Evolutionary conservation across 352 stramenopile genomes (phyloP).

Genomic region (Phytopythium helicoides): DNA sequence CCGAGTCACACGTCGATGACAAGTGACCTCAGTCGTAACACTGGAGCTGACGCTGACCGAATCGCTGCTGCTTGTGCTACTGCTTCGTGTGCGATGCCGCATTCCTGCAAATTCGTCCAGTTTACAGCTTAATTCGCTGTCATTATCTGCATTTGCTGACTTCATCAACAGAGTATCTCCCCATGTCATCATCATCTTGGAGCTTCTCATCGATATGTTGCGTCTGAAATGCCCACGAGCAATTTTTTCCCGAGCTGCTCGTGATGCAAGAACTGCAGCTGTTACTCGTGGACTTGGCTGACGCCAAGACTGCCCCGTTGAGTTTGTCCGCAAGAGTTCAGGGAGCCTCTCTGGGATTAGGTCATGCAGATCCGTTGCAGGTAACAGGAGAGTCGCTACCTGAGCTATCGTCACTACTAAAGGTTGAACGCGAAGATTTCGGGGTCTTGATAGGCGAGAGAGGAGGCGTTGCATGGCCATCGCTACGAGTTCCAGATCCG

Average conservation of each 20-base stretch:
- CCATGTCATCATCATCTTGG: background rate
- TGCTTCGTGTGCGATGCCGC: slow-evolving; percentile 7
- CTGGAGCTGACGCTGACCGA: slow-evolving; percentile 63
- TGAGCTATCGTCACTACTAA: slow-evolving; percentile 10
- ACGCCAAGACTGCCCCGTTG: slow-evolving; percentile 22
- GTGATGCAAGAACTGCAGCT: slow-evolving; percentile 44
- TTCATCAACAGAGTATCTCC: slow-evolving; percentile 8
- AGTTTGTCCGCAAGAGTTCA: slow-evolving; percentile 41
- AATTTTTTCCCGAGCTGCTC: slow-evolving; percentile 11
- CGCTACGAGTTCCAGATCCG: slow-evolving; percentile 7
- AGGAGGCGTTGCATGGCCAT: slow-evolving; percentile 10
- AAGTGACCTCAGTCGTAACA: slow-evolving; percentile 47
- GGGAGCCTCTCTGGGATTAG: slow-evolving; percentile 25
- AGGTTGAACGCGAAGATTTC: slow-evolving; percentile 8
- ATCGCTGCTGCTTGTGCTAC: slow-evolving; percentile 25
- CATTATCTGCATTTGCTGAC: background rate
- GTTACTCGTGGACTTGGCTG: slow-evolving; percentile 45
- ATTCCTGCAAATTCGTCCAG: slow-evolving; percentile 6
- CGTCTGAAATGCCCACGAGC: slow-evolving; percentile 25
- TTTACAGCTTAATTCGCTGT: slow-evolving; percentile 1
- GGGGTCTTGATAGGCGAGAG: slow-evolving; percentile 28
- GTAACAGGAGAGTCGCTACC: slow-evolving; percentile 8
- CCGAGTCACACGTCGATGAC: slow-evolving; percentile 49
- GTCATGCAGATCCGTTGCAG: background rate
- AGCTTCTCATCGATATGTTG: background rate